These are phyloP conservation scores for Cornus suecica DNA, from an alignment of 148 eudicot genomes.

Conservation along the genomic window DNA sequence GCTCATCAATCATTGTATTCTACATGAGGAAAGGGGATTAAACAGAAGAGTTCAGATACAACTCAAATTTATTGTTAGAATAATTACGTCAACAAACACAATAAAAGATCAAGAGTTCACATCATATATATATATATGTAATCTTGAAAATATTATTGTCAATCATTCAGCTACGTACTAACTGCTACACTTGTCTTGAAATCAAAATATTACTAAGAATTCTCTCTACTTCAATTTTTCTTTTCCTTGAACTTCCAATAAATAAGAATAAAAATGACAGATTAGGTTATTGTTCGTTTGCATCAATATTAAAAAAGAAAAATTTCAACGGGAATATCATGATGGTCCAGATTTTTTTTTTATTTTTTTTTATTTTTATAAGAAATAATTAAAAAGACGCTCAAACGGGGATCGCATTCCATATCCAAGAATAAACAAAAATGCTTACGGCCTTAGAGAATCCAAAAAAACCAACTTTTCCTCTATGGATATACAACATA, in stretches of 20 bases:
- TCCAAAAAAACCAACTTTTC: no score
- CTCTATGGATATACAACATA: no score
- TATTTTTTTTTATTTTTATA: no score
- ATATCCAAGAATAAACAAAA: no score
- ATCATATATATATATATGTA: neutral
- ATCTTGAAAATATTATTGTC: neutral
- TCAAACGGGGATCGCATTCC: no score
- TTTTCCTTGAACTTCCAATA: no score
- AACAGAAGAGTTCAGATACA: constrained; percentile 1
- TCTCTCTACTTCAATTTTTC: no score
- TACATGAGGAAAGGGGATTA: constrained; percentile 27
- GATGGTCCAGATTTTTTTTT: no score
- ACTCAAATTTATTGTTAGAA: neutral
- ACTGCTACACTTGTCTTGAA: neutral
- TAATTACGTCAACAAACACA: neutral
- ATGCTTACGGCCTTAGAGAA: no score
- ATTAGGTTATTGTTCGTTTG: neutral
- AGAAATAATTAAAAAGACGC: no score
- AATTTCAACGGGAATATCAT: neutral
- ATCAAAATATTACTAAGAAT: no score
- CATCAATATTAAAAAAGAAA: no score
- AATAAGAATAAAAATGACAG: neutral
- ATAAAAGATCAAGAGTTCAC: neutral
- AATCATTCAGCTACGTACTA: neutral
- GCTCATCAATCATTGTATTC: constrained; percentile 80